phyloP scores from a whole-genome alignment of 1,284 basidiomycete species.

The Xerocomus nothofagi region DNA sequence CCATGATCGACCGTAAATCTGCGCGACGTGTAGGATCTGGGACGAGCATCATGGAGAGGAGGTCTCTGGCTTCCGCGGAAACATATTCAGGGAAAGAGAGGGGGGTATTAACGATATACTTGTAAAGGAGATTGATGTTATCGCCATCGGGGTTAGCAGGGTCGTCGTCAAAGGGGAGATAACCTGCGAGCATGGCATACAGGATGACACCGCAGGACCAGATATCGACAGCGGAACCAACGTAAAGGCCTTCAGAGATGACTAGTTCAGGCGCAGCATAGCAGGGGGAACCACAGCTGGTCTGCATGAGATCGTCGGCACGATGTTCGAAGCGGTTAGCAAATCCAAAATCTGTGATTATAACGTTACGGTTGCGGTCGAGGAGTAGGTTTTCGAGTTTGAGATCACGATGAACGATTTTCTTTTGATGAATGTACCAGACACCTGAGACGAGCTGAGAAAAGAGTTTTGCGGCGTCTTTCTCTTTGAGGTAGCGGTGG shows the following conservation, averaged over 20 bases:
- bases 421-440: constrained; percentile 98
- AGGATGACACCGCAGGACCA: constrained; percentile 99
- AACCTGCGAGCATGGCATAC: constrained; percentile 99
- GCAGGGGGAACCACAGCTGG: constrained; percentile 95
- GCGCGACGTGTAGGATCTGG: constrained; percentile 77
- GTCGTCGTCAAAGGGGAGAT: constrained; percentile 99
- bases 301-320: constrained; percentile 96
- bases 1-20: constrained; percentile 75
- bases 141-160: constrained; percentile 98
- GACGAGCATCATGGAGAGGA: constrained; percentile 84
- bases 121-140: constrained; percentile 99
- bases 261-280: constrained; percentile 99
- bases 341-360: constrained; percentile 99
- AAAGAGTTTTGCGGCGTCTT: constrained; percentile 94
- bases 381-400: constrained; percentile 98
- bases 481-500: constrained; percentile 94
- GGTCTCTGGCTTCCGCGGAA: constrained; percentile 72
- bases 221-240: constrained; percentile 98
- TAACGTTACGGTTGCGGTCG: constrained; percentile 96
- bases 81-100: constrained; percentile 95
- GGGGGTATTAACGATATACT: constrained; percentile 97
- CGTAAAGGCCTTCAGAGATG: constrained; percentile 95
- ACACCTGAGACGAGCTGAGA: constrained; percentile 98
- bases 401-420: constrained; percentile 98
- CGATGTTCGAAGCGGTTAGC: constrained; percentile 96